Base-by-base conservation (phyloP, 768 basidiomycete species). In the Candolleomyces eurysporus region DNA sequence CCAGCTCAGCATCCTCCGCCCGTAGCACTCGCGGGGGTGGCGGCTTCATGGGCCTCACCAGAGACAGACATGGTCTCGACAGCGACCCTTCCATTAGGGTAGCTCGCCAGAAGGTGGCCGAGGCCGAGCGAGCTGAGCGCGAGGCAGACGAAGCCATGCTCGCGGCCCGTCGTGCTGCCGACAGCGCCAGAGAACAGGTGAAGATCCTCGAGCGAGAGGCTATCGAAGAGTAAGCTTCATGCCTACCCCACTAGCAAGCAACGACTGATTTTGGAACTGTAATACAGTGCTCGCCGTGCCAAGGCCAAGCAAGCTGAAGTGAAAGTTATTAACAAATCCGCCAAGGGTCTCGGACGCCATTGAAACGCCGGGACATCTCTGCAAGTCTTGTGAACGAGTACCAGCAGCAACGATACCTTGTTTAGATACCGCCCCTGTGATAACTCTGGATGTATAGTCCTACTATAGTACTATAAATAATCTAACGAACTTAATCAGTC, bases 271-370 rank as follows among this genome's bases (percentile, higher is more conserved):
- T 52, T 64, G 5, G 32, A 5, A 4, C 36, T 36, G 36, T 11
- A 36, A 36, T 9, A n/a, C 65, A 84, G 83, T 32, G 75, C 79
- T 26, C 72, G 69, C 36, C 81, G 80, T 51, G 83, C 83, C 13
- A 82, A 81, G 69, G 76, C 78, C 7, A 85, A 84, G 65, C 82
- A 83, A 62, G 79, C 77, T 14, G 80, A 84, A 65, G 78, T 80
- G 7, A 81, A 82, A 67, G 71, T 73, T 19, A 79, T 85, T 64
- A 78, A 75, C 69, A 84, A 83, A 71, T 75, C 69, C 59, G 79
- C 79, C 9, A 76, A 76, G 42, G 74, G 74, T 16, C 76, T 84
- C 50, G 83, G 83, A 0, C 72, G 81, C 17, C 77, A 79, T 65
- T 77, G 75, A 19, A 26, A 40, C 39, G 14, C 71, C 54, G 59